Evolutionary conservation across 768 basidiomycete genomes (phyloP).

Genomic region (Cyathus striatus): DNA sequence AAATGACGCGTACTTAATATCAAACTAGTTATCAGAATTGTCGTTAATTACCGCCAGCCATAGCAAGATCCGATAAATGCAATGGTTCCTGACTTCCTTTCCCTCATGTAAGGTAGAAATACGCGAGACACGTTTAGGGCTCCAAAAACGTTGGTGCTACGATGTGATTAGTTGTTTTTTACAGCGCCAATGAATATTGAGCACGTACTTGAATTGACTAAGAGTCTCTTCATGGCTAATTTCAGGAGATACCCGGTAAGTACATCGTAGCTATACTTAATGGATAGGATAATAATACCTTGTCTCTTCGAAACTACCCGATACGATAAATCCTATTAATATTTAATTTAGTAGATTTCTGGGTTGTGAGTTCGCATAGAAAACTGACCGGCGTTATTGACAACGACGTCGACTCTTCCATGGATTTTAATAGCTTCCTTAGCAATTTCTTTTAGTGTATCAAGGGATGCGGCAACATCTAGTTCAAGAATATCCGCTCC

Average conservation of each 20-base stretch:
- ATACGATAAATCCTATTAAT: slow-evolving; percentile 29
- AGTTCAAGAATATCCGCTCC: slow-evolving; percentile 32
- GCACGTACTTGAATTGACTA: slow-evolving; percentile 28
- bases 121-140: slow-evolving; percentile 36
- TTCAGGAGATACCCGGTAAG: background rate
- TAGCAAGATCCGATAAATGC: slow-evolving; percentile 39
- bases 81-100: slow-evolving; percentile 33
- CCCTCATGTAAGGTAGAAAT: slow-evolving; percentile 43
- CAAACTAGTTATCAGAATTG: background rate
- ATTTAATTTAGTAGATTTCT: no score
- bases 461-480: slow-evolving; percentile 27
- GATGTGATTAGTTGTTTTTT: background rate
- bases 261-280: background rate
- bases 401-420: slow-evolving; percentile 37
- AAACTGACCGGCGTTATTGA: slow-evolving; percentile 37
- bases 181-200: background rate
- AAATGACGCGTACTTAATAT: background rate
- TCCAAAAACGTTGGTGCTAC: slow-evolving; percentile 41
- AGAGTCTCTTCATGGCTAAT: slow-evolving; percentile 35
- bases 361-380: no score
- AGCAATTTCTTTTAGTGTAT: slow-evolving; percentile 26
- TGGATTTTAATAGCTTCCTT: slow-evolving; percentile 28
- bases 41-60: slow-evolving; percentile 27
- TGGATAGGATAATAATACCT: slow-evolving; percentile 13
- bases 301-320: slow-evolving; percentile 26